These are phyloP conservation scores for Apiospora malaysiana DNA, from an alignment of 2,329 filamentous ascomycete species.

Conservation along the genomic window DNA sequence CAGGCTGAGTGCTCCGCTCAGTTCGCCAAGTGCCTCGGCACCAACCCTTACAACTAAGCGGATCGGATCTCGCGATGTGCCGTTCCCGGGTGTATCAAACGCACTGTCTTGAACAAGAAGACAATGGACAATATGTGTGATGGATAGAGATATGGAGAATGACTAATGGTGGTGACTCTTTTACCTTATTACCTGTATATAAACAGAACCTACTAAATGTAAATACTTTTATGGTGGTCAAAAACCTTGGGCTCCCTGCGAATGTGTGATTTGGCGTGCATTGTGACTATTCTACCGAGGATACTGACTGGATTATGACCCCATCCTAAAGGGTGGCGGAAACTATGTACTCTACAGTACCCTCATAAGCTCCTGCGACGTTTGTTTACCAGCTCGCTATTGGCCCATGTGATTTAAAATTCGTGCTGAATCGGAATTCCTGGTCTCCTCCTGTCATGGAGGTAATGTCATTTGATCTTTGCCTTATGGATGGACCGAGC, in stretches of 20 bases:
- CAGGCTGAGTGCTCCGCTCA: not conserved
- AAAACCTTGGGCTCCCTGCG: not conserved
- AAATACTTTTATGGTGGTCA: constrained; percentile 12
- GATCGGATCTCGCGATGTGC: too few relatives aligned
- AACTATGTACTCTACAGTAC: too few relatives aligned
- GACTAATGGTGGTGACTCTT: not conserved
- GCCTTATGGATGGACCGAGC: not conserved
- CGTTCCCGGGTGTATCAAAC: too few relatives aligned
- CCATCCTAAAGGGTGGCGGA: too few relatives aligned
- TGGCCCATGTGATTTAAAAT: too few relatives aligned
- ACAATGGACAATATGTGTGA: not conserved
- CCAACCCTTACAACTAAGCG: constrained; percentile 16
- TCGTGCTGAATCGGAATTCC: too few relatives aligned
- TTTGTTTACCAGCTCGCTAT: too few relatives aligned
- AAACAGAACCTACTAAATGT: not conserved
- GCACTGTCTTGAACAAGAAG: not conserved
- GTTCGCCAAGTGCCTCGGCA: constrained; percentile 1
- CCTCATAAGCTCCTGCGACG: too few relatives aligned
- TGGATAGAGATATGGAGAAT: not conserved
- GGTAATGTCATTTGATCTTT: not conserved
- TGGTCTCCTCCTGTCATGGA: too few relatives aligned
- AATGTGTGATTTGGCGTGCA: not conserved
- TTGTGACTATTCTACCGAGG: too few relatives aligned
- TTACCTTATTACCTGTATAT: not conserved
- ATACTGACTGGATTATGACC: too few relatives aligned